These are phyloP conservation scores for Crithidia acanthocephali DNA, from an alignment of 208 protist genomes.

Conservation along the genomic window DNA sequence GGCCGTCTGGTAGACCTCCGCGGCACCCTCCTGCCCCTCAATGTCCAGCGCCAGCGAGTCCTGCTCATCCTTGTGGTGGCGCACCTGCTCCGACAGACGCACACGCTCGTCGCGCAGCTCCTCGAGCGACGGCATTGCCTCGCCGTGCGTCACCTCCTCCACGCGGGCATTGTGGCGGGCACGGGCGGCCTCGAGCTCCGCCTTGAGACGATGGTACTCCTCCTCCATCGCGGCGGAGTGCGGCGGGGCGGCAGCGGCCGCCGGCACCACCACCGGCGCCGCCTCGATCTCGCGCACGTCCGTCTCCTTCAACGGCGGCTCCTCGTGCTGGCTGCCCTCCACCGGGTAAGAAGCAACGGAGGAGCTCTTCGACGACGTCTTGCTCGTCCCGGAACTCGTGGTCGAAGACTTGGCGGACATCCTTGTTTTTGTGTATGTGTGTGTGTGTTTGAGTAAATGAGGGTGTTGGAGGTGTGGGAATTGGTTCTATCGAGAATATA, in stretches of 20 bases:
- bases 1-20: constrained; percentile 60
- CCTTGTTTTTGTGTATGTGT: not conserved
- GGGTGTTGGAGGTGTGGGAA: not conserved
- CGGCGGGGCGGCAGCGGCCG: not conserved
- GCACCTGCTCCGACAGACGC: constrained; percentile 58
- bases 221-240: not conserved
- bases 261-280: not conserved
- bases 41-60: constrained; percentile 71
- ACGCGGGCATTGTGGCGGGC: constrained; percentile 39
- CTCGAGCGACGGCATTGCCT: constrained; percentile 56
- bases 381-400: no score
- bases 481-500: no score
- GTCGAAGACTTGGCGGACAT: constrained; percentile 5
- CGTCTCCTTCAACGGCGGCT: not conserved
- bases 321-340: constrained; percentile 6
- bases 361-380: constrained; percentile 7
- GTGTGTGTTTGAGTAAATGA: not conserved
- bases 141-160: constrained; percentile 29
- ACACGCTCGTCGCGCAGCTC: constrained; percentile 58
- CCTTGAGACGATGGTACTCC: constrained; percentile 29
- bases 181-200: constrained; percentile 27
- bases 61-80: constrained; percentile 83
- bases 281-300: not conserved
- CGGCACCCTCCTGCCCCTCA: constrained; percentile 46
- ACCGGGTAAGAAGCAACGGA: constrained; percentile 13